Evolutionary conservation across 495 filamentous ascomycete genomes (phyloP).

Genomic region (Antarctomyces pellizariae): DNA sequence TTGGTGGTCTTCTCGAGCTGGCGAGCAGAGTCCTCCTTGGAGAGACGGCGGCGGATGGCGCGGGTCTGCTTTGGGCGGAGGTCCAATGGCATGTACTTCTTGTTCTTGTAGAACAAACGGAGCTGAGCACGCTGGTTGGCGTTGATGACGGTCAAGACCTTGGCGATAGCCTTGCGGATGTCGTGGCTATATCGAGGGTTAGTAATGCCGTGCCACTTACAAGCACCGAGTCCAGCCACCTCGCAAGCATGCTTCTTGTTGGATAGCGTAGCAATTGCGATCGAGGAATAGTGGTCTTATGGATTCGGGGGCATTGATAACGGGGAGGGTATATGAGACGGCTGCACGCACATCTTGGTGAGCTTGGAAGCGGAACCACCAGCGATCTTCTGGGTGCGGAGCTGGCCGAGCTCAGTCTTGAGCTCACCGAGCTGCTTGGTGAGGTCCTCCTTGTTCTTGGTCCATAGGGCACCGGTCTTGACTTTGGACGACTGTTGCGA

Average conservation of each 20-base stretch:
- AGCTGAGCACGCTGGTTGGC: slow-evolving; percentile 93
- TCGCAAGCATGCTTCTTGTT: no score
- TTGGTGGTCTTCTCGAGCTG: slow-evolving; percentile 82
- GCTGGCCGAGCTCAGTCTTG: slow-evolving; percentile 79
- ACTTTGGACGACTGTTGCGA: slow-evolving; percentile 63
- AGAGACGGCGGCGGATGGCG: slow-evolving; percentile 79
- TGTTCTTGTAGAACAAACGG: slow-evolving; percentile 97
- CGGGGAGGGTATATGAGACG: no score
- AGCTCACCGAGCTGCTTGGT: slow-evolving; percentile 79
- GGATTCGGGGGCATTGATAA: no score
- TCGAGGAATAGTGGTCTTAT: no score
- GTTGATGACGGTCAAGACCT: slow-evolving; percentile 97
- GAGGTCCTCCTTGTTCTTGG: slow-evolving; percentile 96
- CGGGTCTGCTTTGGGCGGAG: slow-evolving; percentile 94
- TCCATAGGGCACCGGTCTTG: slow-evolving; percentile 87
- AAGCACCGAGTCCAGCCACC: no score
- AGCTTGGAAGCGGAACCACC: slow-evolving; percentile 81
- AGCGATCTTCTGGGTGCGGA: slow-evolving; percentile 93
- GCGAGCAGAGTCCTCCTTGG: slow-evolving; percentile 61
- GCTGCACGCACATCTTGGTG: slow-evolving; percentile 83
- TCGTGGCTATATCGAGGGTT: slow-evolving; percentile 57
- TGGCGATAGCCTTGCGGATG: slow-evolving; percentile 96
- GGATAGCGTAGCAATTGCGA: no score
- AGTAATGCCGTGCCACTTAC: no score
- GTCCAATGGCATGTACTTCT: slow-evolving; percentile 95